Evolutionary conservation across 106 monocot species (phyloP), one percentile per base, ranked within the genome.

Genomic region (Acorus gramineus): DNA sequence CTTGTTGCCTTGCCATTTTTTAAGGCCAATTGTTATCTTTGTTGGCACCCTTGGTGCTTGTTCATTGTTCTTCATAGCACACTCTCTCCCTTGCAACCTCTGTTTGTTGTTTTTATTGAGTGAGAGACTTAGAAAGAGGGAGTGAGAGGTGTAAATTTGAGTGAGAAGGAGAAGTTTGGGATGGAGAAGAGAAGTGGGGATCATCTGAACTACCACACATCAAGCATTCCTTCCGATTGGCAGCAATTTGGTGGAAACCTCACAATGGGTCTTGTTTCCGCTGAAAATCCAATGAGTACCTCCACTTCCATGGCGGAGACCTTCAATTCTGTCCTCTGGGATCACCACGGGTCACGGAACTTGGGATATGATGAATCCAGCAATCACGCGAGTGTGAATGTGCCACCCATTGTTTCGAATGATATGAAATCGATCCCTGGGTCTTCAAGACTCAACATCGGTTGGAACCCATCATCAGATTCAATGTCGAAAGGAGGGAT

Each of bases 81-180:
- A 11, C 49, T 48, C 57, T 2, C 47, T 42, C 47, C 14, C 7
- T 14, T 68, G 11, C 8, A 7, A 12, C 2, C 14, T 56, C n/a
- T 14, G 56, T 2, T 68, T 1, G 4, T 50, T 42, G 54, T 47
- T 64, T 12, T 28, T 28, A 28, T 28, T 28, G 28, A 28, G 28
- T 28, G 28, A 28, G 28, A 28, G 28, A 28, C 28, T 28, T 28
- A 28, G 28, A 28, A 53, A 14, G 6, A 44, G n/a, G 12, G 46
- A 47, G 53, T 11, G 2, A 53, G 14, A 64, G 52, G 52, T 51
- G 77, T 82, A 80, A 74, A 82, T 70, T 75, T 80, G 72, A 52
- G 78, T 49, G 80, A 80, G 45, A 83, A 80, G 63, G 73, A 81
- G 10, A 75, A 66, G 43, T 57, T 67, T 64, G 73, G 55, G 12